phyloP scores from a whole-genome alignment of 2,329 filamentous ascomycete genomes.

The Apiospora koreana region DNA sequence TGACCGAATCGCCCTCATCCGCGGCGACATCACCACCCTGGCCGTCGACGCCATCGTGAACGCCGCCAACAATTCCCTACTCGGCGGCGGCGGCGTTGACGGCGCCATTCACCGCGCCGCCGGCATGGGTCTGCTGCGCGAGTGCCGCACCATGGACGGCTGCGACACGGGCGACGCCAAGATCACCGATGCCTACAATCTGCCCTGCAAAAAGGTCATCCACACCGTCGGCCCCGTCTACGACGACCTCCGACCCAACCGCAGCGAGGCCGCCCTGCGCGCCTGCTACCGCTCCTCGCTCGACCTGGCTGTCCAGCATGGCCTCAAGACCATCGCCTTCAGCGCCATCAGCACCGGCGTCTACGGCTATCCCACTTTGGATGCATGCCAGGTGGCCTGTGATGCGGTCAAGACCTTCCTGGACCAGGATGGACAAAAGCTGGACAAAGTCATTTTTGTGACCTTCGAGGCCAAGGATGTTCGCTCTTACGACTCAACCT shows the following conservation, averaged over 20 bases:
- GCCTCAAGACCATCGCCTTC: constrained; percentile 76
- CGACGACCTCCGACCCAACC: constrained; percentile 37
- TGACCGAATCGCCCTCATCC: constrained; percentile 68
- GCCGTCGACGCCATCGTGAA: constrained; percentile 85
- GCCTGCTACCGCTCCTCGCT: constrained; percentile 73
- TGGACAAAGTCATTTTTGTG: constrained; percentile 82
- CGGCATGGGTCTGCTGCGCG: constrained; percentile 65
- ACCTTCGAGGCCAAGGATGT: constrained; percentile 80
- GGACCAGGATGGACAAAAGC: constrained; percentile 45
- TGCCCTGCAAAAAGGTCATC: constrained; percentile 80
- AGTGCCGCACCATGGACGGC: constrained; percentile 71
- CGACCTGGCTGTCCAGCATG: constrained; percentile 67
- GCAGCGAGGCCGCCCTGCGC: constrained; percentile 49
- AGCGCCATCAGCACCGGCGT: constrained; percentile 83
- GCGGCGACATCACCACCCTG: constrained; percentile 80
- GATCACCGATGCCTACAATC: constrained; percentile 74
- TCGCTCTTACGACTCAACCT: constrained; percentile 64
- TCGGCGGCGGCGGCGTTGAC: constrained; percentile 89
- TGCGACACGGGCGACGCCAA: constrained; percentile 79
- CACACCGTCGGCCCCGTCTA: constrained; percentile 91
- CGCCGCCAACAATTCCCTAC: constrained; percentile 77
- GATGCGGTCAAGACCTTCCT: constrained; percentile 57
- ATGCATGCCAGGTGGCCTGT: constrained; percentile 74
- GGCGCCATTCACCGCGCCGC: constrained; percentile 85
- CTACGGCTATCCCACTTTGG: constrained; percentile 79